A percentile compares a stretch with the other conserved stretches of the same genome.
These are phyloP conservation scores for Chenopodium formosanum DNA, from an alignment of 148 eudicot genomes.

Conservation along the genomic window DNA sequence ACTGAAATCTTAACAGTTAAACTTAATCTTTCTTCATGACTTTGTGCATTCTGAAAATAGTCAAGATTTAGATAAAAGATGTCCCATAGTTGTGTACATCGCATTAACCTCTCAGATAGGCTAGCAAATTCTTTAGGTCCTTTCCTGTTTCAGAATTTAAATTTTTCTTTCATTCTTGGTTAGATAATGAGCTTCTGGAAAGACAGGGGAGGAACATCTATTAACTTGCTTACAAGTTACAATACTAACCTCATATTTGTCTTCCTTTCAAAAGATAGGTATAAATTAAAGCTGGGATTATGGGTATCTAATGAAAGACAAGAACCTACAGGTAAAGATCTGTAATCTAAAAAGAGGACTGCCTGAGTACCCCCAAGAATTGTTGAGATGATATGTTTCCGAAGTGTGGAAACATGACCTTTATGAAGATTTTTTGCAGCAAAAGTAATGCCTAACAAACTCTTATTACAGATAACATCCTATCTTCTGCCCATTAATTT, in stretches of 20 bases:
- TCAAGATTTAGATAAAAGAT: too few relatives aligned
- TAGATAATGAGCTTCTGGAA: not conserved
- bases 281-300: not conserved
- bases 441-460: not conserved
- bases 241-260: not conserved
- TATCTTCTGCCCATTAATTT: not conserved
- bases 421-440: not conserved
- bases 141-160: too few relatives aligned
- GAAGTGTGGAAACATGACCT: not conserved
- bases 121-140: not conserved
- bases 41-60: not conserved
- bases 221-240: too few relatives aligned
- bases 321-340: not conserved
- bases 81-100: too few relatives aligned
- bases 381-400: not conserved
- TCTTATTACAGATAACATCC: not conserved
- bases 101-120: not conserved
- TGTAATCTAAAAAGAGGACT: not conserved
- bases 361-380: not conserved
- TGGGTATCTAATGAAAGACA: not conserved
- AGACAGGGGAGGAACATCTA: not conserved
- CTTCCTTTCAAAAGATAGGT: not conserved
- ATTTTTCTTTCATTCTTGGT: not conserved
- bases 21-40: not conserved
- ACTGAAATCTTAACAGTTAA: not conserved